Percentiles rank a stretch among this genome's conserved stretches.
phyloP scores from a whole-genome alignment of 2,329 filamentous ascomycete genomes.

The Diaporthe humulicola region DNA sequence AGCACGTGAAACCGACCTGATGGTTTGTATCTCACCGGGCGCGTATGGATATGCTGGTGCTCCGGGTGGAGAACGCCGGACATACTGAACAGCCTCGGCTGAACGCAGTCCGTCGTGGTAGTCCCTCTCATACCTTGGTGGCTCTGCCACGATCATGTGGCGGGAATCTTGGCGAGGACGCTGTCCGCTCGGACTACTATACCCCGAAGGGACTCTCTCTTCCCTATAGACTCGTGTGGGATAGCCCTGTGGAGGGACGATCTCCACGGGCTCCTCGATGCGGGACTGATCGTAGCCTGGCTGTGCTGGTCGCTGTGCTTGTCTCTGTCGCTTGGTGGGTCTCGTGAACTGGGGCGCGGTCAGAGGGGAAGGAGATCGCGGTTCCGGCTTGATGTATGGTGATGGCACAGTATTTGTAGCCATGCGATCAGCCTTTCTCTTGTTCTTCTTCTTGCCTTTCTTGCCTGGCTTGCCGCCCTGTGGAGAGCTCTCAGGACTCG shows the following conservation, averaged over 20 bases:
- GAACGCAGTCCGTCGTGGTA: slow-evolving; percentile 51
- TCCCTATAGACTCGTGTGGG: slow-evolving; percentile 51
- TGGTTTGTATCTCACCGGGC: slow-evolving; percentile 53
- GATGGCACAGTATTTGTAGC: slow-evolving; percentile 60
- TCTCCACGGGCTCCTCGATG: slow-evolving; percentile 58
- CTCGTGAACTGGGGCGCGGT: slow-evolving; percentile 65
- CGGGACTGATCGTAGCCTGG: slow-evolving; percentile 50
- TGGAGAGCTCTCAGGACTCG: slow-evolving; percentile 73
- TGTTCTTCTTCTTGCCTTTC: slow-evolving; percentile 64
- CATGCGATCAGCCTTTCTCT: slow-evolving; percentile 65
- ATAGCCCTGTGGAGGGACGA: slow-evolving; percentile 53
- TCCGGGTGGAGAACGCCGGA: slow-evolving; percentile 55
- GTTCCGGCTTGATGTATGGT: slow-evolving; percentile 74
- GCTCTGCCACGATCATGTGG: slow-evolving; percentile 44
- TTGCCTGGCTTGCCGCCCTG: slow-evolving; percentile 65
- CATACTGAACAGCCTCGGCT: slow-evolving; percentile 50
- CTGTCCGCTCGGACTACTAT: slow-evolving; percentile 50
- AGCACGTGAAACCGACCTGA: slow-evolving; percentile 58
- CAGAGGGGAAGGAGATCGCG: slow-evolving; percentile 73
- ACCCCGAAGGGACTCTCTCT: slow-evolving; percentile 51
- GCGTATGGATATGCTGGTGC: slow-evolving; percentile 54
- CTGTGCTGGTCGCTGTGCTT: slow-evolving; percentile 57
- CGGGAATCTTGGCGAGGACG: slow-evolving; percentile 45
- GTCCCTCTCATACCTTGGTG: slow-evolving; percentile 49
- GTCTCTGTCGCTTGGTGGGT: slow-evolving; percentile 69